phyloP scores from a whole-genome alignment of 2,329 filamentous ascomycete genomes.

The Monosporascus cannonballus region DNA sequence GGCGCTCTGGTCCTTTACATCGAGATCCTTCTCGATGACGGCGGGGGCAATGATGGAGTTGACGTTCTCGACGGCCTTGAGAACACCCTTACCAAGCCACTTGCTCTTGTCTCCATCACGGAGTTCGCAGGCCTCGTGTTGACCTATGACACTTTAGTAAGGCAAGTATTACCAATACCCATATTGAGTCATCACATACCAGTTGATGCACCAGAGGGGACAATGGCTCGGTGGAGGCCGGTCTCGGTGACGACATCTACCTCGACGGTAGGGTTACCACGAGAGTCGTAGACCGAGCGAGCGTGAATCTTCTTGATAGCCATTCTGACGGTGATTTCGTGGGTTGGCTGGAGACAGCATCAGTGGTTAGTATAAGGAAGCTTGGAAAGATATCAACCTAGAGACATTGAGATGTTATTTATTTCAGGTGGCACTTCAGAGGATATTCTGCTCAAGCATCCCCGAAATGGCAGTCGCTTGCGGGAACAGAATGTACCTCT shows the following conservation, averaged over 20 bases:
- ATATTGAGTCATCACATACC: slow-evolving; percentile 48
- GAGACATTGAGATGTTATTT: not conserved
- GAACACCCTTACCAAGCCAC: slow-evolving; percentile 83
- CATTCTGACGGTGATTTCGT: slow-evolving; percentile 54
- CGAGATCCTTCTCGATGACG: slow-evolving; percentile 74
- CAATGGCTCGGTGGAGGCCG: slow-evolving; percentile 94
- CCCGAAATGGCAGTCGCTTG: slow-evolving; percentile 1
- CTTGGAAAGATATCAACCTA: slow-evolving; percentile 1
- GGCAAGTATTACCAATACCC: slow-evolving; percentile 3
- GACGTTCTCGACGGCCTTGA: slow-evolving; percentile 81
- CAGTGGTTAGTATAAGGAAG: slow-evolving; percentile 2
- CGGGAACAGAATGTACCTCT: slow-evolving; percentile 14
- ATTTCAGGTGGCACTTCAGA: not conserved
- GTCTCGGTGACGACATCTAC: slow-evolving; percentile 96
- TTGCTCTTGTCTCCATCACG: slow-evolving; percentile 83
- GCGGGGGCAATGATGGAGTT: slow-evolving; percentile 75
- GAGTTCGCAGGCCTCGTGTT: slow-evolving; percentile 87
- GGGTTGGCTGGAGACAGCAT: not conserved
- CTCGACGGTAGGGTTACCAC: slow-evolving; percentile 96
- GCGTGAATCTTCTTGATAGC: slow-evolving; percentile 85
- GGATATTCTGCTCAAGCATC: slow-evolving; percentile 4
- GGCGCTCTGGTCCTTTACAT: slow-evolving; percentile 81
- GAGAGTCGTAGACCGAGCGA: slow-evolving; percentile 97
- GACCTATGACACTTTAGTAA: slow-evolving; percentile 46
- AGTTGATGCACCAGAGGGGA: slow-evolving; percentile 93